Base-by-base conservation (phyloP, 352 stramenopile species). In the Phytophthora quininea region DNA sequence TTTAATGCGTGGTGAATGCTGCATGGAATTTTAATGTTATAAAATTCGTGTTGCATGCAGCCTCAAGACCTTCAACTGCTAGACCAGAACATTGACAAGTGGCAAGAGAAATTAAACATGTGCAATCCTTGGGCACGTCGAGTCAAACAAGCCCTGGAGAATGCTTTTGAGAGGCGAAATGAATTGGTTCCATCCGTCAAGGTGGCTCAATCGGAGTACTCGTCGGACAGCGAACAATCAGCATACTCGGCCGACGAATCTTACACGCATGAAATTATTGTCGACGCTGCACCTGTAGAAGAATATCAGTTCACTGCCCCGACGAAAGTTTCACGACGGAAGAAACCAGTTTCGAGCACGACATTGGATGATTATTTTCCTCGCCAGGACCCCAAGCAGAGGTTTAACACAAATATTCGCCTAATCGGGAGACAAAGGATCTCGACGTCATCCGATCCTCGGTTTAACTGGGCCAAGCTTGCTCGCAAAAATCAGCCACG, bases 111-210 rank as follows among this genome's bases (percentile, higher is more conserved):
- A 24, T 66, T 91, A n/a, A 80, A 80, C 11, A 73, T 83, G 8
- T 74, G 86, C 52, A 71, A 74, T 59, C 35, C 58, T 7, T 96
- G 88, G 88, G 47, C 91, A 24, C 81, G 75, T 15, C 56, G 77
- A 46, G 71, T 62, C n/a, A 58, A 67, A 3, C 42, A 51, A 0
- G 35, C 64, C 14, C 37, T 92, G 15, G 68, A 84, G 40, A 68
- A 59, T 4, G 62, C 66, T 1, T 77, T 86, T 57, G 51, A 37
- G 35, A 56, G 59, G 3, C 76, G 77, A 9, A 62, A 71, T 15
- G 67, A 80, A 31, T 27, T 53, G 8, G 45, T 82, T 14, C 64
- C 64, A 24, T 6, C 53, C 4, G 42, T 49, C 4, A 33, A 66
- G 11, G 35, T 50, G 46, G 47, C 35, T 15, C 37, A 58, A 15